Conservation (phyloP, 805 yeast species). For the Starmerella stellata region DNA sequence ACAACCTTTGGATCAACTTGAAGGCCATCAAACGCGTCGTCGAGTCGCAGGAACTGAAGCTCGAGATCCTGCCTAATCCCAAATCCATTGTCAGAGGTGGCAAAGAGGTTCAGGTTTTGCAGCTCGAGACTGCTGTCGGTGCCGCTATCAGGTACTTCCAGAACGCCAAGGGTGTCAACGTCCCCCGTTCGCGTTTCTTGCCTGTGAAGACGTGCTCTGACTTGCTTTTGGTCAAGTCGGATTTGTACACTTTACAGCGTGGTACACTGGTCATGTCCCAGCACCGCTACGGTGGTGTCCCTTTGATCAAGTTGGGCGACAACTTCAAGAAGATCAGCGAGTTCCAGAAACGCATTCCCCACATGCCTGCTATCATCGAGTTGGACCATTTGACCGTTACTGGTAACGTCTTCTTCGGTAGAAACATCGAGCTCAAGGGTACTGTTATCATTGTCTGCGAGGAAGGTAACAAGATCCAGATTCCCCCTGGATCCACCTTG, state of each 20-base stretch:
- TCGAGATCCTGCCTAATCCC: conserved; percentile 90
- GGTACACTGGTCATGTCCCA: conserved; percentile 78
- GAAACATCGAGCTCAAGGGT: conserved; percentile 79
- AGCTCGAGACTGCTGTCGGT: conserved; percentile 97
- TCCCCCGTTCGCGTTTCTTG: conserved; percentile 92
- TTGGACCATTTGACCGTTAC: conserved; percentile 94
- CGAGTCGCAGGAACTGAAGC: conserved; percentile 59
- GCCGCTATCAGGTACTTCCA: conserved; percentile 94
- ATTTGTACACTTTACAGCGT: conserved; percentile 74
- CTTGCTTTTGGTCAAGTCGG: conserved; percentile 83
- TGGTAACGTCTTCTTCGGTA: conserved; percentile 86
- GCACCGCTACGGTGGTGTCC: conserved; percentile 76
- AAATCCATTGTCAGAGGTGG: conserved; percentile 67
- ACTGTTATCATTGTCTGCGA: conserved; percentile 95
- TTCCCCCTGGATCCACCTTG: conserved; percentile 86
- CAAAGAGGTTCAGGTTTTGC: conserved; percentile 67
- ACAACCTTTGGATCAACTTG: conserved; percentile 92
- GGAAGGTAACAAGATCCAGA: conserved; percentile 90
- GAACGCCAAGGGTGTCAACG: conserved; percentile 94
- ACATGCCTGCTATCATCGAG: conserved; percentile 91
- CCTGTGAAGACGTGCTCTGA: conserved; percentile 98
- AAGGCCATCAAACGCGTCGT: conserved; percentile 85
- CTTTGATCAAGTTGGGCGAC: conserved; percentile 87
- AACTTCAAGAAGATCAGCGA: conserved; percentile 90
- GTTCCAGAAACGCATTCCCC: conserved; percentile 76